A percentile compares a stretch with the other conserved stretches of the same genome.
Evolutionary conservation across 2,329 filamentous ascomycete genomes (phyloP).

Genomic region (Aspergillus sp.): DNA sequence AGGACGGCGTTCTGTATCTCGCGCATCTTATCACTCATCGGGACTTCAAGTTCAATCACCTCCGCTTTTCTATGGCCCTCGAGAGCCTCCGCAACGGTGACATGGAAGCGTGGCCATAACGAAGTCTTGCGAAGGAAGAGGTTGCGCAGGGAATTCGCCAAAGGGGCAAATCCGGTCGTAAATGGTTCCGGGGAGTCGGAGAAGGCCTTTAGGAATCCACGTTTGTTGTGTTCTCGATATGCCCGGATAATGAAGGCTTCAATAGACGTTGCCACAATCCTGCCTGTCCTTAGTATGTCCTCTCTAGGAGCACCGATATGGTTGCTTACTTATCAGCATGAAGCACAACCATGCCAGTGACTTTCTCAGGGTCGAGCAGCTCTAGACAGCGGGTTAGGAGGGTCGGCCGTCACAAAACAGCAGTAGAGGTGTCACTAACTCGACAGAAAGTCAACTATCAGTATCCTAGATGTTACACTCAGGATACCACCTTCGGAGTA

Average conservation of each 20-base stretch:
- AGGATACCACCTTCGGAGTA: conserved; percentile 88
- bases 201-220: conserved; percentile 92
- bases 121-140: conserved; percentile 86
- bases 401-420: background rate
- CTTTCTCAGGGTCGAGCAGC: conserved; percentile 75
- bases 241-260: conserved; percentile 95
- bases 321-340: conserved; percentile 73
- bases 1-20: conserved; percentile 92
- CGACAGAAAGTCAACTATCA: conserved; percentile 93
- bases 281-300: conserved; percentile 31
- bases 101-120: conserved; percentile 90
- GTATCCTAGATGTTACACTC: conserved; percentile 91
- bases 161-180: conserved; percentile 80
- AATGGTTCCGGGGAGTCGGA: conserved; percentile 93
- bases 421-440: conserved; percentile 35
- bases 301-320: background rate
- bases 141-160: conserved; percentile 89
- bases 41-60: conserved; percentile 93
- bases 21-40: conserved; percentile 92
- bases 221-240: conserved; percentile 92
- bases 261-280: conserved; percentile 78
- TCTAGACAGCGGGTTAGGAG: conserved; percentile 29
- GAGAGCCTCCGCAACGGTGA: conserved; percentile 82
- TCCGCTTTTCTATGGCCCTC: conserved; percentile 93
- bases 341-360: conserved; percentile 83